Base-by-base conservation (phyloP, 495 filamentous ascomycete species). In the Aspergillus wentii region DNA sequence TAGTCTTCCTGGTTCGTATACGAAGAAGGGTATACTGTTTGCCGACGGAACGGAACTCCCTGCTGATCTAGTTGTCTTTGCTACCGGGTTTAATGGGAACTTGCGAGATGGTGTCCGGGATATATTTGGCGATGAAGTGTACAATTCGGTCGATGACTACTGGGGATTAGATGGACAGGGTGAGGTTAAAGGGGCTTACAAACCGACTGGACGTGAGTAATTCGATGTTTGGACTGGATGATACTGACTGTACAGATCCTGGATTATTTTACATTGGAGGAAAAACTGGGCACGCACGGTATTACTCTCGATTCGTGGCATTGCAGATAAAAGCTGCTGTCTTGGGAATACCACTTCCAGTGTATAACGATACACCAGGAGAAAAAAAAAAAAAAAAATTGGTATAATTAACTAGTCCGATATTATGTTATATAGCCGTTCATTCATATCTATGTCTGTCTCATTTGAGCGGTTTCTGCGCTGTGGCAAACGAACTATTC, bases 21-120 rank as follows among this genome's bases (percentile, higher is more conserved):
- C n/a, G n/a, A n/a, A n/a, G n/a, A 44, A 41, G 5, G 62, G 61
- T 3, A 37, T 64, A 4, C 3, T 42, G 15, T 56, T 62, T 31
- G 43, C 35, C 7, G 57, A 67, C 27, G 62, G 54, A 4, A 40
- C 20, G 4, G 41, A 59, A 13, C 18, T 67, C 3, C 23, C 37
- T 8, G 61, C 61, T 21, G 62, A 67, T 33, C n/a, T 61, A 26
- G 43, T 67, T 11, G 56, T 67, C 16, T 57, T 64, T 28, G 45
- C 49, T 14, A 67, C 62, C 1, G 62, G 61, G 1, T 67, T 62
- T 31, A n/a, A n/a, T n/a, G n/a, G n/a, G n/a, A 49, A 61, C 30
- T 44, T 62, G 46, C 50, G 51, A 1, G 28, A 42, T 13, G 38
- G 42, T 9, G 52, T 45, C 17, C 34, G 34, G 1, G 19, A 41